These are phyloP conservation scores for Usnea hakonensis DNA, from an alignment of 495 filamentous ascomycete genomes.

Conservation along the genomic window DNA sequence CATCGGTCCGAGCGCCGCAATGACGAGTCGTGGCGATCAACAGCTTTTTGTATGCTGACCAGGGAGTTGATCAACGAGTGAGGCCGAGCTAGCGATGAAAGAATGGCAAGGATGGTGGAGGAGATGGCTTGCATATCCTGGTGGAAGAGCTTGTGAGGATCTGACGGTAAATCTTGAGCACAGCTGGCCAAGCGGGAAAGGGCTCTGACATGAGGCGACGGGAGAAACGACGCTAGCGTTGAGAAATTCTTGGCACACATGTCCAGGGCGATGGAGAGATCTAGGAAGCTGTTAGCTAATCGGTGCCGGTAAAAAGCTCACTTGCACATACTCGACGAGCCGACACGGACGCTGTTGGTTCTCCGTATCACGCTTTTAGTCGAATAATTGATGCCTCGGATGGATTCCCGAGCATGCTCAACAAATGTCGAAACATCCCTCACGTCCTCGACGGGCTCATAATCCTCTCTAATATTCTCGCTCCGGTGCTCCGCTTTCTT, in stretches of 20 bases:
- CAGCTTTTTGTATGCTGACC: slow-evolving; percentile 50
- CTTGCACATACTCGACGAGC: slow-evolving; percentile 42
- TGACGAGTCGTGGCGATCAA: slow-evolving; percentile 67
- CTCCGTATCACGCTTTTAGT: slow-evolving; percentile 72
- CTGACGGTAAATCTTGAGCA: slow-evolving; percentile 60
- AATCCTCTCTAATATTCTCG: slow-evolving; percentile 83
- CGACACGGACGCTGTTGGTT: slow-evolving; percentile 50
- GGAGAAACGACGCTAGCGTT: slow-evolving; percentile 61
- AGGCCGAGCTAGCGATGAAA: slow-evolving; percentile 74
- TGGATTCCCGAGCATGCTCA: slow-evolving; percentile 77
- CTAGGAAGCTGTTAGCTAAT: slow-evolving; percentile 9
- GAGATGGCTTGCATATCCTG: slow-evolving; percentile 65
- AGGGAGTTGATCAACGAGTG: slow-evolving; percentile 68
- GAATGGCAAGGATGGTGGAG: slow-evolving; percentile 71
- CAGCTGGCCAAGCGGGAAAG: slow-evolving; percentile 63
- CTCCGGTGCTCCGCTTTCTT: slow-evolving; percentile 74
- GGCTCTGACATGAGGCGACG: slow-evolving; percentile 57
- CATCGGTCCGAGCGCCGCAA: slow-evolving; percentile 65
- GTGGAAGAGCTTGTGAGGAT: slow-evolving; percentile 67
- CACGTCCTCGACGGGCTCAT: slow-evolving; percentile 73
- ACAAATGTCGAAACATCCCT: slow-evolving; percentile 92
- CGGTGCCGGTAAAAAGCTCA: too few species aligned
- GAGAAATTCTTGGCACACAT: slow-evolving; percentile 37
- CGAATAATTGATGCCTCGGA: slow-evolving; percentile 72
- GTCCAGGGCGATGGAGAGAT: slow-evolving; percentile 30